phyloP scores from a whole-genome alignment of 2,329 filamentous ascomycete species.

The Sporothrix inflata region DNA sequence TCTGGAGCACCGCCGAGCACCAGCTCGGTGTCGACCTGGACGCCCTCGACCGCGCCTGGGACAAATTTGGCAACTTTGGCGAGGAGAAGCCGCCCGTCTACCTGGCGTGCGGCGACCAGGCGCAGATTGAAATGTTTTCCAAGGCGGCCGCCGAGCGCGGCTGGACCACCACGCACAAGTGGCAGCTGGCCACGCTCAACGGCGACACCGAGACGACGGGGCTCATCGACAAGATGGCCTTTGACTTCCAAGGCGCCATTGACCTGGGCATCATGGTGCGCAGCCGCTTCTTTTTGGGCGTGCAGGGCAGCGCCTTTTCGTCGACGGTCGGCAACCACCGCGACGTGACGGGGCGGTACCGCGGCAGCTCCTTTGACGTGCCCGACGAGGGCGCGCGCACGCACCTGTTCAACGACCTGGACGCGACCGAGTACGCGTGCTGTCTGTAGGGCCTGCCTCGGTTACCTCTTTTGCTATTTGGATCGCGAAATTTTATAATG shows the following conservation, averaged over 20 bases:
- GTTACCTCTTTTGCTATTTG: not conserved
- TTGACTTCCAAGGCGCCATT: conserved; percentile 44
- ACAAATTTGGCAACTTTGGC: conserved; percentile 33
- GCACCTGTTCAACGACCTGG: conserved; percentile 42
- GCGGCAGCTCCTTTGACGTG: conserved; percentile 40
- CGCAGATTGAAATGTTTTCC: conserved; percentile 40
- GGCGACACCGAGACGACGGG: conserved; percentile 34
- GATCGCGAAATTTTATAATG: too few species aligned
- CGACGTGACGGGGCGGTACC: conserved; percentile 42
- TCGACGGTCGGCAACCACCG: conserved; percentile 41
- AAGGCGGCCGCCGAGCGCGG: conserved; percentile 39
- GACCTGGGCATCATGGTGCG: conserved; percentile 42
- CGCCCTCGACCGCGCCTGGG: conserved; percentile 42
- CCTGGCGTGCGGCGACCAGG: conserved; percentile 43
- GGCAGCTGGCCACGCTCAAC: conserved; percentile 35
- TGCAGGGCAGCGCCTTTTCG: conserved; percentile 43
- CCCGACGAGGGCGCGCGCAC: conserved; percentile 40
- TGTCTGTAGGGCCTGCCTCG: conserved; percentile 37
- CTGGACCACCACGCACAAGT: conserved; percentile 44
- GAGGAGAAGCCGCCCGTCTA: conserved; percentile 39
- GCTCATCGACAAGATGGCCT: conserved; percentile 39
- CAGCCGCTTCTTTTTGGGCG: conserved; percentile 42
- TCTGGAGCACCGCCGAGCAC: conserved; percentile 43
- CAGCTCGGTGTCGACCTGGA: conserved; percentile 43
- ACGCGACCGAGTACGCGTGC: conserved; percentile 40